phyloP scores from a whole-genome alignment of 495 filamentous ascomycete species.

The Parathielavia appendiculata region DNA sequence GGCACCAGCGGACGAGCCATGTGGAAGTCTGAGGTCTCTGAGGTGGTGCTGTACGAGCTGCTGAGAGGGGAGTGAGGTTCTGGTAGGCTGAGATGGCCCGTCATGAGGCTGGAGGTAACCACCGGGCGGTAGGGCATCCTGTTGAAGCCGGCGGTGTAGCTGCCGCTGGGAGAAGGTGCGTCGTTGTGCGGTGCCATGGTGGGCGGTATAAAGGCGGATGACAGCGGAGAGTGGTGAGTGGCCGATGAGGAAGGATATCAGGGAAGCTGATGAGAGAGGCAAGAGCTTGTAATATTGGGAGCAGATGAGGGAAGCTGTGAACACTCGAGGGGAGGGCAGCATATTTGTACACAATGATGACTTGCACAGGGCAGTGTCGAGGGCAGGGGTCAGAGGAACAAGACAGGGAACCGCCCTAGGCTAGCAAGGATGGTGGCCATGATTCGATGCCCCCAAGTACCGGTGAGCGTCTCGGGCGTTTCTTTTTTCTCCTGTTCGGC shows the following conservation, averaged over 20 bases:
- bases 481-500: background rate
- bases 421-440: slow-evolving; percentile 3
- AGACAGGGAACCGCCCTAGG: slow-evolving; percentile 22
- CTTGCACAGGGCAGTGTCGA: background rate
- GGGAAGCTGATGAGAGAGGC: slow-evolving; percentile 1
- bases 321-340: slow-evolving; percentile 14
- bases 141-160: slow-evolving; percentile 44
- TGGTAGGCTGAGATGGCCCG: slow-evolving; percentile 24
- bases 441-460: slow-evolving; percentile 8
- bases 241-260: background rate
- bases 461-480: background rate
- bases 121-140: slow-evolving; percentile 36
- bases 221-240: slow-evolving; percentile 5
- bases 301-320: slow-evolving; percentile 9
- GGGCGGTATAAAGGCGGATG: background rate
- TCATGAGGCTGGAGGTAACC: slow-evolving; percentile 33
- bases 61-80: slow-evolving; percentile 38
- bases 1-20: slow-evolving; percentile 60
- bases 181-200: slow-evolving; percentile 51
- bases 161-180: slow-evolving; percentile 45
- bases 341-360: slow-evolving; percentile 34
- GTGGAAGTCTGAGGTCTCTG: slow-evolving; percentile 39
- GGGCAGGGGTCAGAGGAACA: slow-evolving; percentile 16
- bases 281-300: slow-evolving; percentile 6
- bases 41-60: slow-evolving; percentile 42